A percentile compares a stretch with the other conserved stretches of the same genome.
Conservation (phyloP, 345 rosid genomes). For the Balakata baccata region DNA sequence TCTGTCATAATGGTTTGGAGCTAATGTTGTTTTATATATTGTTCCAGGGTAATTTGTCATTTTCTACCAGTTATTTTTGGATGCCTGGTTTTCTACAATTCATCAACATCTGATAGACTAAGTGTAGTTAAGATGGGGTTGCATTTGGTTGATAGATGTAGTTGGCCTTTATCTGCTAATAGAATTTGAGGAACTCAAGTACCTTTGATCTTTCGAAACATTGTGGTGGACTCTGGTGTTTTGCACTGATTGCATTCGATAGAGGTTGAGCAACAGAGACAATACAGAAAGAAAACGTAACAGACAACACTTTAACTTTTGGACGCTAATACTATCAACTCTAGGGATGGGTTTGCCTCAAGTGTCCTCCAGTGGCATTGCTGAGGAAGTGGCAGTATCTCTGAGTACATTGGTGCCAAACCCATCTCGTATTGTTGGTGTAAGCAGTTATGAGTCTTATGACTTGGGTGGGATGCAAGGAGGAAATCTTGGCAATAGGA, state of each 20-base stretch:
- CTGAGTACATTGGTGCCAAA: slow-evolving; percentile 16
- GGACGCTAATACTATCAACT: too few species aligned
- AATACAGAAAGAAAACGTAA: slow-evolving; percentile 6
- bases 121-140: not conserved
- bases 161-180: not conserved
- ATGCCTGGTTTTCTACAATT: not conserved
- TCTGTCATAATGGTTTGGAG: too few species aligned
- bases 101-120: not conserved
- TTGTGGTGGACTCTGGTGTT: slow-evolving; percentile 12
- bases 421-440: slow-evolving; percentile 6
- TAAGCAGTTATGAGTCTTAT: slow-evolving; percentile 26
- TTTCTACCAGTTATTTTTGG: slow-evolving; percentile 16
- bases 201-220: not conserved
- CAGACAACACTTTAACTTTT: not conserved
- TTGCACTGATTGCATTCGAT: not conserved
- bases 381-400: slow-evolving; percentile 24
- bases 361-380: slow-evolving; percentile 24
- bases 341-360: slow-evolving; percentile 25
- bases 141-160: not conserved
- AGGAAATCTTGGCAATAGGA: slow-evolving; percentile 27
- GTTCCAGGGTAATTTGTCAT: slow-evolving; percentile 25
- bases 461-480: slow-evolving; percentile 30
- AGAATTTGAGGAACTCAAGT: not conserved
- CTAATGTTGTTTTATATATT: slow-evolving; percentile 13
- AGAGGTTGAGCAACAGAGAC: not conserved